Evolutionary conservation across 2,329 filamentous ascomycete genomes (phyloP).

Genomic region (Chaetomium globosum): DNA sequence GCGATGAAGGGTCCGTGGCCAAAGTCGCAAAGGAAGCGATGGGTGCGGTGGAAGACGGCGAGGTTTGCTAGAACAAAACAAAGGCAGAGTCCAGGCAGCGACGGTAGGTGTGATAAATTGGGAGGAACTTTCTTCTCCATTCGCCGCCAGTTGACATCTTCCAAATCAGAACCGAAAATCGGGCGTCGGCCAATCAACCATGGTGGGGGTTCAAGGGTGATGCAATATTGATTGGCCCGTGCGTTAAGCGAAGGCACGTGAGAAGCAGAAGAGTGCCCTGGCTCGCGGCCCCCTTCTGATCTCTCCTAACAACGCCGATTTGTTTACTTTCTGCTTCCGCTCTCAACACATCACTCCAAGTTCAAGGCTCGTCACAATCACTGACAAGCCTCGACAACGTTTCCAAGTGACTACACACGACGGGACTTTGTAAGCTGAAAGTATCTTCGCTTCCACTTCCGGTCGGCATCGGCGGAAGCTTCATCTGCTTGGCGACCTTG

Average conservation of each 20-base stretch:
- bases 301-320: background rate
- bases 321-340: background rate
- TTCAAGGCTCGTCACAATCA: background rate
- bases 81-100: constrained; percentile 27
- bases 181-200: constrained; percentile 48
- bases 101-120: constrained; percentile 17
- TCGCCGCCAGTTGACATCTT: constrained; percentile 35
- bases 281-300: background rate
- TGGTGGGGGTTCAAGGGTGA: constrained; percentile 37
- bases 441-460: background rate
- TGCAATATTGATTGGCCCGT: constrained; percentile 32
- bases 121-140: constrained; percentile 33
- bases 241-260: constrained; percentile 11
- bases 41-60: constrained; percentile 3
- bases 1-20: constrained; percentile 16
- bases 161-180: constrained; percentile 37
- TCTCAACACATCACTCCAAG: background rate
- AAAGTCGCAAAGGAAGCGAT: constrained; percentile 17
- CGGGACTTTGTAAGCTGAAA: background rate
- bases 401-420: background rate
- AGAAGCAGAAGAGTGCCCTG: background rate
- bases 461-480: background rate
- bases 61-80: constrained; percentile 4
- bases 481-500: constrained; percentile 5
- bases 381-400: background rate